Evolutionary conservation across 2,329 filamentous ascomycete genomes (phyloP).

Genomic region (Calonectria pteridis): DNA sequence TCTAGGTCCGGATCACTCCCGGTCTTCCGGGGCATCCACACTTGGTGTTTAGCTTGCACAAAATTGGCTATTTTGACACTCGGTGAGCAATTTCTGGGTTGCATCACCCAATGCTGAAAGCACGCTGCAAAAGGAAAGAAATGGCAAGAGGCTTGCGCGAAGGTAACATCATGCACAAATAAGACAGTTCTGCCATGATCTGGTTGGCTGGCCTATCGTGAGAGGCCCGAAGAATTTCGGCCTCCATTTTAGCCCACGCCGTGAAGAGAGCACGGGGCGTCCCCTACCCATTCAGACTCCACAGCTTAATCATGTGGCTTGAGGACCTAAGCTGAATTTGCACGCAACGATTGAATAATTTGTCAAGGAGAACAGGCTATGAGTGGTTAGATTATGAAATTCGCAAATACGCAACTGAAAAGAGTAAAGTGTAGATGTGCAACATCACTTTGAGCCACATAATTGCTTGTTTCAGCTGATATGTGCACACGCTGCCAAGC

Average conservation of each 20-base stretch:
- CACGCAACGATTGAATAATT: neutral
- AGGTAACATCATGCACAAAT: neutral
- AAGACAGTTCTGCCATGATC: neutral
- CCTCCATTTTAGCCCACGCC: neutral
- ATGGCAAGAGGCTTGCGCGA: neutral
- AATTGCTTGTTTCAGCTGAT: neutral
- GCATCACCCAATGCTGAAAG: neutral
- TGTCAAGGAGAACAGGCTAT: neutral
- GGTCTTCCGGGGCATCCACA: neutral
- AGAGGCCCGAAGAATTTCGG: neutral
- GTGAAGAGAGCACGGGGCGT: neutral
- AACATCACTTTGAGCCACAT: neutral
- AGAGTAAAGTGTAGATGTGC: neutral
- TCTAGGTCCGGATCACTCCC: neutral
- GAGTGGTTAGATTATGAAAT: neutral
- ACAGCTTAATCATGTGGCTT: slow-evolving; percentile 1
- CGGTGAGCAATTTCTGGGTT: neutral
- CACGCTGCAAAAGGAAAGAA: neutral
- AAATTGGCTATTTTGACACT: neutral
- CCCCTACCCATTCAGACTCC: neutral
- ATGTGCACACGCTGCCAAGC: neutral
- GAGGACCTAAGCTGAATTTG: neutral
- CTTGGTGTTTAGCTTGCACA: neutral
- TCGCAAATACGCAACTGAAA: neutral
- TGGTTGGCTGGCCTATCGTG: neutral